A percentile compares a stretch with the other conserved stretches of the same genome.
These are phyloP conservation scores for Cucumis cinereus DNA, from an alignment of 306 rosid genomes.

Conservation along the genomic window DNA sequence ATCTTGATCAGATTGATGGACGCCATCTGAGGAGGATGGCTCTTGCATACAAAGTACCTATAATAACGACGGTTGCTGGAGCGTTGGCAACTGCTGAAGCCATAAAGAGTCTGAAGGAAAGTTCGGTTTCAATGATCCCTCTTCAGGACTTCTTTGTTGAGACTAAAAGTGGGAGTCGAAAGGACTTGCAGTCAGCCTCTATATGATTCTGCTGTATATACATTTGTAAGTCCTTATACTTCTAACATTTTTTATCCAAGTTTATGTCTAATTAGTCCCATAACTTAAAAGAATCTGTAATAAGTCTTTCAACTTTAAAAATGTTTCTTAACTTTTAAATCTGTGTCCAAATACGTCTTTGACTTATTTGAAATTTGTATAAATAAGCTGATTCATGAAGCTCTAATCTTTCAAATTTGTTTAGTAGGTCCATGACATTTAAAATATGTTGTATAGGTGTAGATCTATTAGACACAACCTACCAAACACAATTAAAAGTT, in stretches of 20 bases:
- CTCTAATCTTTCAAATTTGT: too few species aligned
- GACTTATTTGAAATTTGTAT: too few species aligned
- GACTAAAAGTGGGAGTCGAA: slow-evolving; percentile 12
- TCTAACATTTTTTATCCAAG: background rate
- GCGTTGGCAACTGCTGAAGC: slow-evolving; percentile 93
- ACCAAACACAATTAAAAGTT: too few species aligned
- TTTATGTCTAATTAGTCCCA: too few species aligned
- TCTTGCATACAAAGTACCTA: slow-evolving; percentile 83
- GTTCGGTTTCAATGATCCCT: slow-evolving; percentile 68
- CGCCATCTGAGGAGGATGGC: slow-evolving; percentile 72
- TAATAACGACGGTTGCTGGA: slow-evolving; percentile 84
- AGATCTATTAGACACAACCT: too few species aligned
- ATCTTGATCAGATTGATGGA: slow-evolving; percentile 89
- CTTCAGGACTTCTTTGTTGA: slow-evolving; percentile 69
- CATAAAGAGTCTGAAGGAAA: slow-evolving; percentile 63
- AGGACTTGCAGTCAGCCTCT: slow-evolving; percentile 28
- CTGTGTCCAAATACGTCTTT: too few species aligned
- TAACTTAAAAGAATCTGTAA: too few species aligned
- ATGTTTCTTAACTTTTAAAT: too few species aligned
- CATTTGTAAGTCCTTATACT: background rate
- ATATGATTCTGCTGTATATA: slow-evolving; percentile 2
- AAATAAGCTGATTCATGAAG: too few species aligned
- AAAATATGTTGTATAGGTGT: too few species aligned
- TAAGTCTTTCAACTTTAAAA: too few species aligned
- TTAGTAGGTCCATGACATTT: too few species aligned